phyloP scores from a whole-genome alignment of 129 eudicot species.

The Chrysanthemum makinoi region DNA sequence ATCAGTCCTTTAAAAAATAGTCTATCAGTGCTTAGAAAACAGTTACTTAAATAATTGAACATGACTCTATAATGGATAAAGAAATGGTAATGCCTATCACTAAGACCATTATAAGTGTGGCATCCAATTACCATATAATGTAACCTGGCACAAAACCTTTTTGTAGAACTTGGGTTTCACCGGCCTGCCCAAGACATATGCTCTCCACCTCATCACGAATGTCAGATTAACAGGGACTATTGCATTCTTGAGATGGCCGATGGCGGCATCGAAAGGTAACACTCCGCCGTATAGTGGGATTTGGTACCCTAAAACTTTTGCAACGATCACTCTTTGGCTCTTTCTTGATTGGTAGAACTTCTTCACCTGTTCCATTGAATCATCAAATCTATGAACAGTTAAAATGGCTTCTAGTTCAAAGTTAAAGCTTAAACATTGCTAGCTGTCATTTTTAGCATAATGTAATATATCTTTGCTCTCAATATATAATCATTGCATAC shows the following conservation, averaged over 20 bases:
- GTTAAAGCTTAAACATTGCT: not conserved
- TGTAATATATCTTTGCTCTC: not conserved
- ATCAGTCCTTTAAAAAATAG: too few species aligned
- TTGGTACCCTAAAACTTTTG: constrained; percentile 53
- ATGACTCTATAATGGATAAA: too few species aligned
- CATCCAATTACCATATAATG: constrained; percentile 61
- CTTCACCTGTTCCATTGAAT: constrained; percentile 46
- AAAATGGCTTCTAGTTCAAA: not conserved
- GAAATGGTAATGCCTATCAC: too few species aligned
- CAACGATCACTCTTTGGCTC: constrained; percentile 44
- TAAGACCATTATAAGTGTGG: too few species aligned
- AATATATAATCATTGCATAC: too few species aligned
- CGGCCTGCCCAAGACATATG: constrained; percentile 75
- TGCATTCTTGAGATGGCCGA: constrained; percentile 42
- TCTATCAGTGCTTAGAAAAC: too few species aligned
- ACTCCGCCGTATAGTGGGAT: constrained; percentile 82
- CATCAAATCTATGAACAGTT: constrained; percentile 22
- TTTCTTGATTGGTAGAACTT: constrained; percentile 71
- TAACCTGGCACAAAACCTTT: constrained; percentile 57
- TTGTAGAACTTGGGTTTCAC: constrained; percentile 81
- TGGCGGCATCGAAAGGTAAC: constrained; percentile 49
- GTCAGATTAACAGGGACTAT: constrained; percentile 71
- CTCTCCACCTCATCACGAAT: constrained; percentile 70
- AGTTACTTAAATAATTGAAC: too few species aligned
- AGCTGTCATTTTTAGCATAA: not conserved